A percentile compares a stretch with the other conserved stretches of the same genome.
These are phyloP conservation scores for Inonotus hispidus DNA, from an alignment of 1,284 basidiomycete genomes.

Conservation along the genomic window DNA sequence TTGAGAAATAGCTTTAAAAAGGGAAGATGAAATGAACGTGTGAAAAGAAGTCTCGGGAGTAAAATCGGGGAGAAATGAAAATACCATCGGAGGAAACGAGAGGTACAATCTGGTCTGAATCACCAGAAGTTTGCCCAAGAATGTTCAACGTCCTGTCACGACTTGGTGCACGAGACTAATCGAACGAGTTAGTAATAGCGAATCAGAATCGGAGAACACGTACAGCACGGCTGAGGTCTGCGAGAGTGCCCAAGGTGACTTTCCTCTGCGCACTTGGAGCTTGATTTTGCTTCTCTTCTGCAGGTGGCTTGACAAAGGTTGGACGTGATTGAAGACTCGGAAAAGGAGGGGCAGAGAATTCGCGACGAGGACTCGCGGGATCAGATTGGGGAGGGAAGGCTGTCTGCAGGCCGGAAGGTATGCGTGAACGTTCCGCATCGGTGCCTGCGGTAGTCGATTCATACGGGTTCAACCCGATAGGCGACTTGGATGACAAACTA, in stretches of 20 bases:
- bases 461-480: conserved; percentile 30
- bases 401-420: conserved; percentile 55
- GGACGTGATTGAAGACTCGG: conserved; percentile 55
- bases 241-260: conserved; percentile 56
- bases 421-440: conserved; percentile 33
- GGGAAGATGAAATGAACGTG: conserved; percentile 18
- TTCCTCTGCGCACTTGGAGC: conserved; percentile 28
- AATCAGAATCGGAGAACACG: conserved; percentile 24
- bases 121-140: conserved; percentile 8
- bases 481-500: conserved; percentile 22
- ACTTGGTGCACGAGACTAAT: conserved; percentile 39
- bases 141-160: conserved; percentile 11
- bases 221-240: conserved; percentile 52
- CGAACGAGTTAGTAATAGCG: conserved; percentile 10
- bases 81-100: conserved; percentile 17
- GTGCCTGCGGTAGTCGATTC: conserved; percentile 32
- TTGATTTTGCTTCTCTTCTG: conserved; percentile 29
- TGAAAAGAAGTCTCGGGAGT: conserved; percentile 2
- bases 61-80: conserved; percentile 11
- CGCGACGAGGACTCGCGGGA: conserved; percentile 35
- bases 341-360: conserved; percentile 57
- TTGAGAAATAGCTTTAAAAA: conserved; percentile 30
- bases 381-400: conserved; percentile 64
- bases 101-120: conserved; percentile 4
- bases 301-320: conserved; percentile 61